These are phyloP conservation scores for Beauveria caledonica DNA, from an alignment of 2,329 filamentous ascomycete species.

Conservation along the genomic window DNA sequence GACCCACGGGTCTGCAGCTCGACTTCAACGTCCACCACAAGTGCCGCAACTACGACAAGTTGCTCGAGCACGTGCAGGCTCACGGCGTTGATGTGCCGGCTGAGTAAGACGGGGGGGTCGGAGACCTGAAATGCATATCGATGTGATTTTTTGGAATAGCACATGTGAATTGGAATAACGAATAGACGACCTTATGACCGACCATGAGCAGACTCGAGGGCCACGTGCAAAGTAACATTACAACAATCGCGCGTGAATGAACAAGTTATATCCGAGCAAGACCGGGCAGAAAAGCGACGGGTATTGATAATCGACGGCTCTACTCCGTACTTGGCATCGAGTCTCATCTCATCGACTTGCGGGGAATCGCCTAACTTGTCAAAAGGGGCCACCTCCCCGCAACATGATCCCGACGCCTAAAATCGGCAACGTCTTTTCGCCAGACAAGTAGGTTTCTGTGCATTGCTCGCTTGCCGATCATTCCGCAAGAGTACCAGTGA, in stretches of 20 bases:
- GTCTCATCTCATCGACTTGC: background rate
- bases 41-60: constrained; percentile 14
- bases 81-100: constrained; percentile 8
- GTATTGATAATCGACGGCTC: background rate
- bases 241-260: background rate
- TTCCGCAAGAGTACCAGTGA: background rate
- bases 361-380: background rate
- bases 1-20: background rate
- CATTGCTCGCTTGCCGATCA: background rate
- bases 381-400: background rate
- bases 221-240: background rate
- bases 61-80: constrained; percentile 8
- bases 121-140: background rate
- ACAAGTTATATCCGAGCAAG: background rate
- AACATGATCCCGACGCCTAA: background rate
- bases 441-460: background rate
- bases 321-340: background rate
- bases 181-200: background rate
- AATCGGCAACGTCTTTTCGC: background rate
- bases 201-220: background rate
- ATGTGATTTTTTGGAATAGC: background rate
- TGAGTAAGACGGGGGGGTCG: background rate
- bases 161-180: background rate
- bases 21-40: constrained; percentile 16
- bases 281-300: background rate